Base-by-base conservation (phyloP, 1,284 basidiomycete genomes). In the Schizophyllum amplum region DNA sequence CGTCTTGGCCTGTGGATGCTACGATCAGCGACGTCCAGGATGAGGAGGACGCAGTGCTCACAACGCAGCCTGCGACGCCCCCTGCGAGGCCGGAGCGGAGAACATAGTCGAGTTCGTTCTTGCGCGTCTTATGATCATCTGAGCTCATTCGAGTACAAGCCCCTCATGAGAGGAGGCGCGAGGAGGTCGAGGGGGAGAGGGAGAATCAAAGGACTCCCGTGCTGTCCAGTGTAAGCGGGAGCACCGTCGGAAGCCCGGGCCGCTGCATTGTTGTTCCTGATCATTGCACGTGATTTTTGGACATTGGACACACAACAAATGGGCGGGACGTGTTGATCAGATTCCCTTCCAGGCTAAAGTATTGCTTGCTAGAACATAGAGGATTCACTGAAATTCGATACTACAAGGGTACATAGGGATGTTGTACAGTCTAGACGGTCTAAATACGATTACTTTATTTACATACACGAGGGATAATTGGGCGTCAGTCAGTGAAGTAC, bases 1-100 rank as follows among this genome's bases (percentile, higher is more conserved):
- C 6, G 97, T 96, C 74, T 99, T 99, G 53, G 95, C 95, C 92
- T 95, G 61, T 57, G 23, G 53, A 56, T 56, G 58, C 54, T 20
- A 53, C 47, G 24, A 57, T 61, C 63, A 58, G 51, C 58, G 59
- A 60, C 33, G 61, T 57, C 55, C 20, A 46, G 22, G 59, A 61
- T 49, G 51, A 21, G 51, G 56, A 59, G 57, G 56, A 57, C 58
- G 27, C 26, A 52, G 4, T 42, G 82, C 92, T 66, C 68, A 96
- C 94, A 59, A 95, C 83, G 71, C 95, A 97, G 58, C 94, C 95
- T 25, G 95, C 94, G 55, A 96, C 74, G 46, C 95, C 95, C 57
- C 95, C 95, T 26, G 94, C 94, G 53, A 97, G 69, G 51, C 94
- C 92, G 51, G 89, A 90, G 64, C 88, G 84, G 61, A 90, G 66